A percentile compares a stretch with the other conserved stretches of the same genome.
Conservation (phyloP, 73 alveolate species). For the Stentor coeruleus region DNA sequence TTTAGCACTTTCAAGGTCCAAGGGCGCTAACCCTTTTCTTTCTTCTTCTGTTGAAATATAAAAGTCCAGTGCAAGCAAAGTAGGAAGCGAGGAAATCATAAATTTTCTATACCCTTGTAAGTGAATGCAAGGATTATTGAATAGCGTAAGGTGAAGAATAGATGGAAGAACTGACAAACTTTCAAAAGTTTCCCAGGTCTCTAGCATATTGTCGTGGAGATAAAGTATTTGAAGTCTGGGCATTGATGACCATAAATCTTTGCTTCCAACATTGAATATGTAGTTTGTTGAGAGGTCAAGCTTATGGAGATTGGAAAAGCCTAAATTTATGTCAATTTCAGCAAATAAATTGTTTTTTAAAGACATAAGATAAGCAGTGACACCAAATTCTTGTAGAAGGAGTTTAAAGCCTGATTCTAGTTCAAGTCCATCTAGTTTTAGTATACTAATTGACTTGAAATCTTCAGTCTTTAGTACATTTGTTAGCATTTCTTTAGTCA, state of each 20-base stretch:
- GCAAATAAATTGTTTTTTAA: not conserved
- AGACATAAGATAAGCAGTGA: not conserved
- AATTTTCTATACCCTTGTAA: slow-evolving; percentile 61
- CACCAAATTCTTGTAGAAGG: not conserved
- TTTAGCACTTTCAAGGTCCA: slow-evolving; percentile 46
- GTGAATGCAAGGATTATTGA: slow-evolving; percentile 41
- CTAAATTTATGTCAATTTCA: not conserved
- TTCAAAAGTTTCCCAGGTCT: slow-evolving; percentile 34
- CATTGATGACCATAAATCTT: not conserved
- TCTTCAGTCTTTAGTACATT: not conserved
- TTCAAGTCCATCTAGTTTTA: not conserved
- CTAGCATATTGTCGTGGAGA: slow-evolving; percentile 38
- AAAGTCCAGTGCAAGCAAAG: slow-evolving; percentile 48
- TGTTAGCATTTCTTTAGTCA: not conserved
- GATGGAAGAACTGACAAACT: slow-evolving; percentile 42
- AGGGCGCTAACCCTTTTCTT: slow-evolving; percentile 53
- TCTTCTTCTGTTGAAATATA: slow-evolving; percentile 61
- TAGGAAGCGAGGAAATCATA: slow-evolving; percentile 39
- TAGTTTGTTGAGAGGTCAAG: not conserved
- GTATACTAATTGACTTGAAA: not conserved
- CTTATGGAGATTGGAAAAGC: not conserved
- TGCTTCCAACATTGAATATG: not conserved
- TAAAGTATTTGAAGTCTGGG: slow-evolving; percentile 35
- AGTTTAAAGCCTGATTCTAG: not conserved
- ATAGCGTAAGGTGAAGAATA: slow-evolving; percentile 50